phyloP scores from a whole-genome alignment of 2,329 filamentous ascomycete genomes.

The Dendrostoma leiphaemia region DNA sequence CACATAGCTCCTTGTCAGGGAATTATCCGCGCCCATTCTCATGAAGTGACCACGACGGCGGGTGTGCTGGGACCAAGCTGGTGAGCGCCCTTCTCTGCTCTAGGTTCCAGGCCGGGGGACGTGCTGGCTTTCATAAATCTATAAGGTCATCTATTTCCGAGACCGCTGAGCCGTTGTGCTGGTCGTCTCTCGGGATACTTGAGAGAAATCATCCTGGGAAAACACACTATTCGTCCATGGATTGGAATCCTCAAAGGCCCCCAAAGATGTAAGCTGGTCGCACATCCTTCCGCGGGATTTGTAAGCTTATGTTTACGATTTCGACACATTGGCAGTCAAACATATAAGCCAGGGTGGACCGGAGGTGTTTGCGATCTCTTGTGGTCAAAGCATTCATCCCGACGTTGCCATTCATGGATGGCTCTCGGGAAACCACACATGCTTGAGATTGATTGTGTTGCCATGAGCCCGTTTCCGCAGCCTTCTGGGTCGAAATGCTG shows the following conservation, averaged over 20 bases:
- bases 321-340: background rate
- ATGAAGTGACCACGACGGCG: conserved; percentile 34
- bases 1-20: conserved; percentile 31
- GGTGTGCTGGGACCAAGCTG: conserved; percentile 23
- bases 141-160: conserved; percentile 10
- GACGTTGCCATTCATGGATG: conserved; percentile 63
- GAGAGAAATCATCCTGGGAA: background rate
- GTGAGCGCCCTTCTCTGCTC: conserved; percentile 27
- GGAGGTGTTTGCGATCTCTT: conserved; percentile 32
- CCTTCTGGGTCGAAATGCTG: conserved; percentile 37
- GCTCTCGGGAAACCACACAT: conserved; percentile 58
- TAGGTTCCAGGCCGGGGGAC: conserved; percentile 29
- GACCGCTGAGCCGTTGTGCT: background rate
- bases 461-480: conserved; percentile 36
- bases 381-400: conserved; percentile 57
- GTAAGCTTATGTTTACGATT: background rate
- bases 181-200: background rate
- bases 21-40: conserved; percentile 36
- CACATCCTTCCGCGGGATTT: conserved; percentile 27
- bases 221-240: background rate
- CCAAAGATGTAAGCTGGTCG: conserved; percentile 31
- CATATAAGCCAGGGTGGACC: conserved; percentile 31
- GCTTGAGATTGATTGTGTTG: conserved; percentile 28
- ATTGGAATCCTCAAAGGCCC: conserved; percentile 23
- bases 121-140: conserved; percentile 22